phyloP scores from a whole-genome alignment of 139 green algal species.

The Coelastrella sp. region DNA sequence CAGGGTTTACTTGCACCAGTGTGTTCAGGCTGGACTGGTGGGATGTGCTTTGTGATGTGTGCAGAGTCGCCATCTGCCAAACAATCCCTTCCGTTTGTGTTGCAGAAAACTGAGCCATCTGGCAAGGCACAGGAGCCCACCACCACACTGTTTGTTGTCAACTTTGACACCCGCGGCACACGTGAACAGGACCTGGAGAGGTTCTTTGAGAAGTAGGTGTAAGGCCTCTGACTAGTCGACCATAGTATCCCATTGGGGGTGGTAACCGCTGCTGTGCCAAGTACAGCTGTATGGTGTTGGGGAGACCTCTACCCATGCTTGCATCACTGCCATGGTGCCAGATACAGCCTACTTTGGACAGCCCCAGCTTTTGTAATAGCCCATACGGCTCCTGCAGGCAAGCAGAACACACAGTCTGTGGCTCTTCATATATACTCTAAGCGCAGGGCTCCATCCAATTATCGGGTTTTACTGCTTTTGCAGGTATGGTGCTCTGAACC shows the following conservation, averaged over 20 bases:
- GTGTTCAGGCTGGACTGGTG: no score
- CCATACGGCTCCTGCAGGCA: no score
- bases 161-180: slow-evolving; percentile 74
- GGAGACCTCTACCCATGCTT: no score
- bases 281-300: background rate
- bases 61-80: no score
- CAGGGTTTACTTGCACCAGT: no score
- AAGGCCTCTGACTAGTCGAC: background rate
- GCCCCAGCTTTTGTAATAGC: background rate
- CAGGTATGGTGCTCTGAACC: slow-evolving; percentile 61
- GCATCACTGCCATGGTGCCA: background rate
- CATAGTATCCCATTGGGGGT: background rate
- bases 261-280: background rate
- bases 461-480: background rate
- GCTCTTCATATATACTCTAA: no score
- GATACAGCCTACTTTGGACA: background rate
- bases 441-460: background rate
- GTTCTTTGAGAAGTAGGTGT: slow-evolving; percentile 67
- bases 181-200: slow-evolving; percentile 77
- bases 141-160: slow-evolving; percentile 89
- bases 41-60: no score
- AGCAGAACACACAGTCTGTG: no score
- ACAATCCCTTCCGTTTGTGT: background rate
- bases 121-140: slow-evolving; percentile 62
- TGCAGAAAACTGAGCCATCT: slow-evolving; percentile 30